Evolutionary conservation across 139 green algal genomes (phyloP).

Genomic region (Coccomyxa sp.): DNA sequence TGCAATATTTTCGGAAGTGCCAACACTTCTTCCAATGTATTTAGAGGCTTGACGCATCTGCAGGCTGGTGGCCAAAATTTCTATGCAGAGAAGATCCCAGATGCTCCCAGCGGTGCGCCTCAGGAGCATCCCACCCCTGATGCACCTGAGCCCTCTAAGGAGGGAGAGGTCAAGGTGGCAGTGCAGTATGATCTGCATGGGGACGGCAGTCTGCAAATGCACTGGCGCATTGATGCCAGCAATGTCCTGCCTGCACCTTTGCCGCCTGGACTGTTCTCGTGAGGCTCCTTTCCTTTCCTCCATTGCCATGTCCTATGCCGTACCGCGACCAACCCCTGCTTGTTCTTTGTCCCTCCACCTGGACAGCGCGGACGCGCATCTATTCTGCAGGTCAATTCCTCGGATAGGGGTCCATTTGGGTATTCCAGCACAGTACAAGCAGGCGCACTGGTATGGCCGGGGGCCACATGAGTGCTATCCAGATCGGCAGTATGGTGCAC

Average conservation of each 20-base stretch:
- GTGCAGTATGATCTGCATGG: slow-evolving; percentile 36
- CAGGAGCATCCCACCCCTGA: not conserved
- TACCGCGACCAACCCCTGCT: no score
- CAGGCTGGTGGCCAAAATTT: slow-evolving; percentile 62
- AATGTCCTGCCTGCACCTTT: slow-evolving; percentile 54
- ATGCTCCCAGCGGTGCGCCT: not conserved
- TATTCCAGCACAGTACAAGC: slow-evolving; percentile 17
- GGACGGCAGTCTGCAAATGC: slow-evolving; percentile 27
- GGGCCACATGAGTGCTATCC: slow-evolving; percentile 92
- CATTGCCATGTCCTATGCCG: no score
- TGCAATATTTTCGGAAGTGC: not conserved
- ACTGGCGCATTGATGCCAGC: slow-evolving; percentile 62
- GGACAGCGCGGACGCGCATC: no score
- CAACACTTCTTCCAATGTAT: no score
- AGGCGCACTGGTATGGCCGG: slow-evolving; percentile 66
- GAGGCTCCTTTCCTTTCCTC: slow-evolving; percentile 6
- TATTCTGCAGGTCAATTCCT: slow-evolving; percentile 46
- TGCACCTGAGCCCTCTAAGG: not conserved
- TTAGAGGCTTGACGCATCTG: not conserved
- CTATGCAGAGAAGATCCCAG: slow-evolving; percentile 33
- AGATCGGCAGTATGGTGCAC: slow-evolving; percentile 67
- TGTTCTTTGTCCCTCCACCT: no score
- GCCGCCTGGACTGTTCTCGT: slow-evolving; percentile 29
- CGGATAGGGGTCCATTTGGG: slow-evolving; percentile 61
- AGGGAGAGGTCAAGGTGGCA: slow-evolving; percentile 20